These are phyloP conservation scores for Calonectria crousiana DNA, from an alignment of 2,329 filamentous ascomycete genomes.

Conservation along the genomic window DNA sequence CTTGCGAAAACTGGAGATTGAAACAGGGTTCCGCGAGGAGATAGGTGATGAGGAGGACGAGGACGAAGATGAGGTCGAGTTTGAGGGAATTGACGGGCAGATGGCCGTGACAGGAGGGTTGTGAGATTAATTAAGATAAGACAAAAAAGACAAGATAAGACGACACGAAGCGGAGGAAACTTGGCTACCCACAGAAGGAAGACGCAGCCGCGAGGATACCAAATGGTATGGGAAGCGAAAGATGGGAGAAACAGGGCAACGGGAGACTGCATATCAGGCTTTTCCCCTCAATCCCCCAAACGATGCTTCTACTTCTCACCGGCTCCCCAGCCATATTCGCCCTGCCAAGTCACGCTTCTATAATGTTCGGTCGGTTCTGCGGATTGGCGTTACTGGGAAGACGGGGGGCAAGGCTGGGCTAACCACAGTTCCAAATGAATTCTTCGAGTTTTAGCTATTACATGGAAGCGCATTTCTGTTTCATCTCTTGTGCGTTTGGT, in stretches of 20 bases:
- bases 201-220: conserved; percentile 18
- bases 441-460: conserved; percentile 38
- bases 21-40: conserved; percentile 83
- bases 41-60: conserved; percentile 75
- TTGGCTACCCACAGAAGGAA: neutral
- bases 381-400: conserved; percentile 43
- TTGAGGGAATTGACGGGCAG: conserved; percentile 52
- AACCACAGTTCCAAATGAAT: conserved; percentile 34
- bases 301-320: conserved; percentile 4
- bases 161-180: conserved; percentile 11
- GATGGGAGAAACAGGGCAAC: conserved; percentile 6
- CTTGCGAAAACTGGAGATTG: conserved; percentile 77
- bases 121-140: conserved; percentile 22
- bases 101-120: conserved; percentile 45
- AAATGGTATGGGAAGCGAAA: conserved; percentile 19
- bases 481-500: conserved; percentile 5
- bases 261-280: conserved; percentile 6
- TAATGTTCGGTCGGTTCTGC: conserved; percentile 35
- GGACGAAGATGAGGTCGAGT: conserved; percentile 61
- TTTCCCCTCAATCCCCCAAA: neutral
- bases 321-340: conserved; percentile 4
- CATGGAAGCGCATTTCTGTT: conserved; percentile 36
- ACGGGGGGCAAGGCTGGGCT: conserved; percentile 30
- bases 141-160: conserved; percentile 4
- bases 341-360: conserved; percentile 18